Evolutionary conservation across 2,329 filamentous ascomycete genomes (phyloP).

Genomic region (Fusarium clavum): DNA sequence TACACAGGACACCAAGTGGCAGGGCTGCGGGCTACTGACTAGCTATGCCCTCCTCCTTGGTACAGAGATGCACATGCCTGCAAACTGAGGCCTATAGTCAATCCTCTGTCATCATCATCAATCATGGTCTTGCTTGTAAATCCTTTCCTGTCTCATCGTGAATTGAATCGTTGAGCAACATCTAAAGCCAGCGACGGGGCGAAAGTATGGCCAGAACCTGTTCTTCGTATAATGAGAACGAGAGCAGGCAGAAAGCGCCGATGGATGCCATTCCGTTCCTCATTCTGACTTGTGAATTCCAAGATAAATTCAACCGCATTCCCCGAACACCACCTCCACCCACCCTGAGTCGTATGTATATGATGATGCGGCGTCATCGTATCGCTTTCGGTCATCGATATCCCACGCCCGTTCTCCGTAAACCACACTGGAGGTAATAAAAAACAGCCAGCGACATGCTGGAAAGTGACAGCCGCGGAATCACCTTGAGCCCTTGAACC

Average conservation of each 20-base stretch:
- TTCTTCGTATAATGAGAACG: constrained; percentile 21
- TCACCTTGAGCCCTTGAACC: constrained; percentile 35
- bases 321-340: constrained; percentile 34
- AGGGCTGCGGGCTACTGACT: constrained; percentile 17
- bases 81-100: constrained; percentile 16
- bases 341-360: constrained; percentile 29
- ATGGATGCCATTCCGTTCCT: constrained; percentile 13
- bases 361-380: constrained; percentile 25
- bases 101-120: constrained; percentile 33
- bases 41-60: constrained; percentile 14
- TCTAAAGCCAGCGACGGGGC: constrained; percentile 40
- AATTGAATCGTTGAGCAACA: constrained; percentile 28
- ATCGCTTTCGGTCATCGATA: constrained; percentile 36
- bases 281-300: constrained; percentile 37
- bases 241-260: constrained; percentile 30
- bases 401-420: constrained; percentile 15
- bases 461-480: constrained; percentile 28
- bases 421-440: constrained; percentile 22
- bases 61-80: constrained; percentile 28
- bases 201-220: constrained; percentile 37
- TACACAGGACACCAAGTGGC: constrained; percentile 28
- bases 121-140: constrained; percentile 37
- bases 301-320: constrained; percentile 33
- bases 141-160: constrained; percentile 24
- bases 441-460: constrained; percentile 39